Percentiles rank a stretch among this genome's conserved stretches.
phyloP scores from a whole-genome alignment of 225 moss, liverwort and hornwort species.

The Physcomitrium patens region DNA sequence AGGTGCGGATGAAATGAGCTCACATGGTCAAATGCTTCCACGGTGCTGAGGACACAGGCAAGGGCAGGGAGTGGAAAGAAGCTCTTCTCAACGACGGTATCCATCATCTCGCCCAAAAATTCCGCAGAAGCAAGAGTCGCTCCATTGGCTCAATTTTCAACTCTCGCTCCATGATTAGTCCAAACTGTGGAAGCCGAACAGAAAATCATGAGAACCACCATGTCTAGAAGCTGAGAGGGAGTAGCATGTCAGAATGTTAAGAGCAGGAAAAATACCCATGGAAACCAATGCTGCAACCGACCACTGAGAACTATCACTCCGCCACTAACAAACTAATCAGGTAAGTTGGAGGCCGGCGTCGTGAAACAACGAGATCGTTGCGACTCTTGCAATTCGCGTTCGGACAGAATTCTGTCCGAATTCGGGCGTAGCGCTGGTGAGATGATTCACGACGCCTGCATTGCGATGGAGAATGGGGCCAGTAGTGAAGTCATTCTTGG shows the following conservation, averaged over 20 bases:
- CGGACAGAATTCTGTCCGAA: constrained; percentile 37
- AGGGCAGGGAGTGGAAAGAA: constrained; percentile 34
- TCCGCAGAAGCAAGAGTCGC: constrained; percentile 33
- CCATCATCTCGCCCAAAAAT: constrained; percentile 49
- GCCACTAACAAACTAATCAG: no score
- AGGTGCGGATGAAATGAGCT: constrained; percentile 6
- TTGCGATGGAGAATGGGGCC: constrained; percentile 66
- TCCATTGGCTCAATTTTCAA: constrained; percentile 25
- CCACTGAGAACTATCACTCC: no score
- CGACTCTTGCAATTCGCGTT: not conserved
- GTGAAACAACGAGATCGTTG: no score
- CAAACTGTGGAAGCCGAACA: constrained; percentile 34
- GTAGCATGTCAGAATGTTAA: not conserved
- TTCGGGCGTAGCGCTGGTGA: constrained; percentile 68
- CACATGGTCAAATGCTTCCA: constrained; percentile 47
- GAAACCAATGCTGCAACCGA: no score
- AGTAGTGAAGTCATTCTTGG: constrained; percentile 71
- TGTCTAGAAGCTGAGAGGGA: constrained; percentile 30
- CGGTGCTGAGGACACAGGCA: constrained; percentile 33
- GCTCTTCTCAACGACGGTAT: constrained; percentile 42
- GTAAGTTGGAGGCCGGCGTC: no score
- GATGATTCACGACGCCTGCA: constrained; percentile 64
- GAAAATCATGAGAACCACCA: constrained; percentile 45
- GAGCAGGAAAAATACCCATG: no score
- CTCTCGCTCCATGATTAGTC: constrained; percentile 28